Percentiles rank a stretch among this genome's conserved stretches.
phyloP scores from a whole-genome alignment of 1,139 yeast genomes.

The Nakaseomyces kungkrabaensis region DNA sequence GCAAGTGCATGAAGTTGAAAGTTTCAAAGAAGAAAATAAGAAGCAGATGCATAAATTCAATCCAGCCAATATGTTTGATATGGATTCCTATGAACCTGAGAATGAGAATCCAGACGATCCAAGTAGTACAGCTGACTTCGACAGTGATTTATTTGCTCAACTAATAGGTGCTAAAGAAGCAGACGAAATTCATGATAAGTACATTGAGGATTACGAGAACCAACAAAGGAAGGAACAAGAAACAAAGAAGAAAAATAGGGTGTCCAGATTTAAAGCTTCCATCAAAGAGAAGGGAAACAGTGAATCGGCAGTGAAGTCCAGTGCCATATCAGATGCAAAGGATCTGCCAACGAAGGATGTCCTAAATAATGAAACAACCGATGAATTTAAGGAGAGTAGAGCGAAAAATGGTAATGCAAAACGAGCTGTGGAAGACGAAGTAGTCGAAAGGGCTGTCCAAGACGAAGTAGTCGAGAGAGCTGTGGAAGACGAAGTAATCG shows the following conservation, averaged over 20 bases:
- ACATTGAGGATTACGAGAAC: constrained; percentile 10
- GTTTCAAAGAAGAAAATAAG: constrained; percentile 42
- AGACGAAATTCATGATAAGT: constrained; percentile 25
- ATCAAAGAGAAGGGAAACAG: constrained; percentile 1
- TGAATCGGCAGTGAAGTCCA: no score
- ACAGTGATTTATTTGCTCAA: constrained; percentile 26
- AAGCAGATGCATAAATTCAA: constrained; percentile 25
- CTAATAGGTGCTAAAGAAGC: constrained; percentile 26
- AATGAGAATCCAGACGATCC: constrained; percentile 12
- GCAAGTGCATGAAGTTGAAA: constrained; percentile 51
- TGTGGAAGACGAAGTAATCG: constrained; percentile 4
- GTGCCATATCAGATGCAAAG: no score
- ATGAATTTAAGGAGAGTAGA: no score
- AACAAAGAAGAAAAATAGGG: constrained; percentile 13
- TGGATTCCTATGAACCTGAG: constrained; percentile 7
- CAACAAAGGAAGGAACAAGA: constrained; percentile 6
- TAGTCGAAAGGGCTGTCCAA: constrained; percentile 3
- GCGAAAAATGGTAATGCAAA: constrained; percentile 3
- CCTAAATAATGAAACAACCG: no score
- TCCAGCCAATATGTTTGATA: constrained; percentile 3
- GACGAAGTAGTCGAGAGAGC: neutral
- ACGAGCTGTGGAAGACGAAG: neutral
- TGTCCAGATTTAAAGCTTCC: constrained; percentile 23
- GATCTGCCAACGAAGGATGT: no score
- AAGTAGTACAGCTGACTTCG: constrained; percentile 18